phyloP scores from a whole-genome alignment of 306 rosid genomes.

The Inga laurina region DNA sequence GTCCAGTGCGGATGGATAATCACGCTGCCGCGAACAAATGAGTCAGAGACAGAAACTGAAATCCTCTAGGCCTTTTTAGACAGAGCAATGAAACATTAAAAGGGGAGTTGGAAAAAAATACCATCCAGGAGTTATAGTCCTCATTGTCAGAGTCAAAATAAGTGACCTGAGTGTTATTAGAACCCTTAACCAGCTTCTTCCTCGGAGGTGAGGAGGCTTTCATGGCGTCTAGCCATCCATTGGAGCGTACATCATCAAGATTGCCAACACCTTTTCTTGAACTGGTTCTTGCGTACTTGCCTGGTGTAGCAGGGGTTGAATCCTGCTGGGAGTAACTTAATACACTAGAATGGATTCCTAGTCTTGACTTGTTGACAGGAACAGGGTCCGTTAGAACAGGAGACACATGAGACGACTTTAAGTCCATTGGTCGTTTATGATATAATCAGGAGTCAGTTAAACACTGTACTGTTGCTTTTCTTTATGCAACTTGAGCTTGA shows the following conservation, averaged over 20 bases:
- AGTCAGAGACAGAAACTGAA: background rate
- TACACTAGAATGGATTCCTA: slow-evolving; percentile 54
- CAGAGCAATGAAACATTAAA: background rate
- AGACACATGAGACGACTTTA: slow-evolving; percentile 67
- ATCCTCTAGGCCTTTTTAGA: too few relatives aligned
- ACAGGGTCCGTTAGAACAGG: slow-evolving; percentile 77
- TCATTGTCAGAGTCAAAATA: slow-evolving; percentile 55
- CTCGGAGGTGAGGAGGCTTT: slow-evolving; percentile 90
- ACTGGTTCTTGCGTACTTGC: slow-evolving; percentile 47
- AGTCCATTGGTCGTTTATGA: slow-evolving; percentile 53
- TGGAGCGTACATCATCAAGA: slow-evolving; percentile 81
- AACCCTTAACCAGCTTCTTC: slow-evolving; percentile 69
- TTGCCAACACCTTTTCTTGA: slow-evolving; percentile 64
- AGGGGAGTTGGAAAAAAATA: slow-evolving; percentile 25
- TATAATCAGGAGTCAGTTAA: slow-evolving; percentile 8
- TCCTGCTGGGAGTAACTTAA: slow-evolving; percentile 57
- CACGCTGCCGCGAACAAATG: slow-evolving; percentile 46
- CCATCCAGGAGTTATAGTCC: slow-evolving; percentile 75
- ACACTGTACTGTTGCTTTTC: background rate
- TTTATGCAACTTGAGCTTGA: slow-evolving; percentile 3
- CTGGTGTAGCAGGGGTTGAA: slow-evolving; percentile 50
- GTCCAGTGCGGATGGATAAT: slow-evolving; percentile 80
- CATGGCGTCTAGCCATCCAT: slow-evolving; percentile 96
- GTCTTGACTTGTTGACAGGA: slow-evolving; percentile 74
- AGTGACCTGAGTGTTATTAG: slow-evolving; percentile 44